Conservation (phyloP, 2,329 filamentous ascomycete genomes). For the Fusarium austroafricanum region DNA sequence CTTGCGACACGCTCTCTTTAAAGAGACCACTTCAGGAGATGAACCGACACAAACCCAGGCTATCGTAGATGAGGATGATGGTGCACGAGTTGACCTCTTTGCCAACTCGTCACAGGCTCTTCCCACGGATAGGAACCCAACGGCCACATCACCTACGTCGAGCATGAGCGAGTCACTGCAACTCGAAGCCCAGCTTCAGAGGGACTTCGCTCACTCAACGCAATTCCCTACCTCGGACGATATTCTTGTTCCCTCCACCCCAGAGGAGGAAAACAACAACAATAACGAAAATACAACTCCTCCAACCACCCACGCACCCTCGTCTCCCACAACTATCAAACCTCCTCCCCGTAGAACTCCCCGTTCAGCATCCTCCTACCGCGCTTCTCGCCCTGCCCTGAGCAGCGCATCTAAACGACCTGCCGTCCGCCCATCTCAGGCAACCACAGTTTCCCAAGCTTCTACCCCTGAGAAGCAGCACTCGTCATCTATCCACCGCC, state of each 20-base stretch:
- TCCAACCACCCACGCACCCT: slow-evolving; percentile 23
- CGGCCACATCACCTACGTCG: slow-evolving; percentile 28
- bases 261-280: slow-evolving; percentile 33
- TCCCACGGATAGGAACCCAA: slow-evolving; percentile 17
- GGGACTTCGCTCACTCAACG: slow-evolving; percentile 58
- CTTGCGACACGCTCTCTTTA: slow-evolving; percentile 63
- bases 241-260: slow-evolving; percentile 52
- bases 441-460: slow-evolving; percentile 53
- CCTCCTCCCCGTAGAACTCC: slow-evolving; percentile 30
- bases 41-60: slow-evolving; percentile 21
- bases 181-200: slow-evolving; percentile 62
- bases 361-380: slow-evolving; percentile 31
- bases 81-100: slow-evolving; percentile 36
- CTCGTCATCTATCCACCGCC: slow-evolving; percentile 24
- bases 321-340: slow-evolving; percentile 30
- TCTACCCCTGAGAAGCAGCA: slow-evolving; percentile 48
- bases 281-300: slow-evolving; percentile 21
- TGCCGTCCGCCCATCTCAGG: slow-evolving; percentile 49
- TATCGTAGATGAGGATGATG: slow-evolving; percentile 23
- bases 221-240: slow-evolving; percentile 49
- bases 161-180: slow-evolving; percentile 62
- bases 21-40: slow-evolving; percentile 43
- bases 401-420: too few relatives aligned
- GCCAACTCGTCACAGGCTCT: slow-evolving; percentile 36
- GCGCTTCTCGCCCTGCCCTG: background rate